Percentiles rank a stretch among this genome's conserved stretches.
phyloP scores from a whole-genome alignment of 2,329 filamentous ascomycete species.

The Ramularia collo-cygni region DNA sequence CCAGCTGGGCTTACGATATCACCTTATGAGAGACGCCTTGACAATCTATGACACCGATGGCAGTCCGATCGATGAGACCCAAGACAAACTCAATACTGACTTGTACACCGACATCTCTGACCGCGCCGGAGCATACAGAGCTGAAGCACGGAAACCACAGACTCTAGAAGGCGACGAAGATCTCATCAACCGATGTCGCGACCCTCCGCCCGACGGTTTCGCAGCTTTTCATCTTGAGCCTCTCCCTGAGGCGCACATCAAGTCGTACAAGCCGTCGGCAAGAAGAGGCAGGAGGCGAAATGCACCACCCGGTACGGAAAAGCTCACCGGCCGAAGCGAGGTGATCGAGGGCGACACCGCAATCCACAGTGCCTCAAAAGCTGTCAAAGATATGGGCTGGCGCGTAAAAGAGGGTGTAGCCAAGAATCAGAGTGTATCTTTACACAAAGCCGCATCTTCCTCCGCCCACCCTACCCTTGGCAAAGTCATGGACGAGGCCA shows the following conservation, averaged over 20 bases:
- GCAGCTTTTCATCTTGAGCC: constrained; percentile 27
- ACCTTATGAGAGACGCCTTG: constrained; percentile 69
- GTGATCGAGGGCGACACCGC: constrained; percentile 62
- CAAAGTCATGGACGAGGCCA: constrained; percentile 85
- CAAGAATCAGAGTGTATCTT: constrained; percentile 50
- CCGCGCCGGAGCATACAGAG: constrained; percentile 82
- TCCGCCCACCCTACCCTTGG: constrained; percentile 68
- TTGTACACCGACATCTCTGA: constrained; percentile 94
- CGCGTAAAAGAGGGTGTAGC: constrained; percentile 55
- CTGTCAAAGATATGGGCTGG: constrained; percentile 80
- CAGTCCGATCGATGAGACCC: constrained; percentile 65
- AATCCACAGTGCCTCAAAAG: constrained; percentile 66
- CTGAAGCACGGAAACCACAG: constrained; percentile 62
- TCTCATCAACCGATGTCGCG: constrained; percentile 74
- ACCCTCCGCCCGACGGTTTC: constrained; percentile 47
- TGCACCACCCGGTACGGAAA: constrained; percentile 48
- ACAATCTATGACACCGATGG: constrained; percentile 85
- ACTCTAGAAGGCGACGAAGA: constrained; percentile 77
- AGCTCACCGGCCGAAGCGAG: constrained; percentile 65
- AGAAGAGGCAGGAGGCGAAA: constrained; percentile 33
- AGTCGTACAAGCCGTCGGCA: constrained; percentile 24
- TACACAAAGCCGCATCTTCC: constrained; percentile 60
- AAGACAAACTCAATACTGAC: constrained; percentile 79
- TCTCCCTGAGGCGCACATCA: constrained; percentile 23
- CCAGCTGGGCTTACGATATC: constrained; percentile 81